These are phyloP conservation scores for Euphorbia peplus DNA, from an alignment of 345 rosid species.

Conservation along the genomic window DNA sequence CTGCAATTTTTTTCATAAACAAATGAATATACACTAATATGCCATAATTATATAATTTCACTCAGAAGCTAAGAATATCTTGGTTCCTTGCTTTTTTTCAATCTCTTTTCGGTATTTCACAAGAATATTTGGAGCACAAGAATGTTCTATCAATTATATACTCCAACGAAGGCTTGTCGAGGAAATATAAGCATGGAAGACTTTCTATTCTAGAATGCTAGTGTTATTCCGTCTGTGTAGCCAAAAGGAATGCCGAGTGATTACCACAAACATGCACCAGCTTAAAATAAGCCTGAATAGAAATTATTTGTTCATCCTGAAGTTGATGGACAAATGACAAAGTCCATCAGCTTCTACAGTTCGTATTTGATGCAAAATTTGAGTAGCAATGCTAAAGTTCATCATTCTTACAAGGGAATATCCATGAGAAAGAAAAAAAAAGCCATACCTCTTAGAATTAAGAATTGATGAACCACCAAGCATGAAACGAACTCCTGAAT, in stretches of 20 bases:
- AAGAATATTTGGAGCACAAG: not conserved
- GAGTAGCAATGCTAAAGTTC: not conserved
- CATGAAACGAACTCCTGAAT: constrained; percentile 76
- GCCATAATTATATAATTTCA: not conserved
- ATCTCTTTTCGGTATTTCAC: too few species aligned
- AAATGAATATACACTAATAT: not conserved
- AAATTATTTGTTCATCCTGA: not conserved
- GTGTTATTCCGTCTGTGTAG: not conserved
- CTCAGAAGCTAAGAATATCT: not conserved
- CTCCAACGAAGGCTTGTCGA: not conserved
- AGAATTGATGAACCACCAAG: constrained; percentile 80
- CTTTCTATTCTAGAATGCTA: not conserved
- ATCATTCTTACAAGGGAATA: not conserved
- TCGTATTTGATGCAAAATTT: not conserved
- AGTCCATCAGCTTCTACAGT: not conserved
- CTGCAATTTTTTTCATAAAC: constrained; percentile 35
- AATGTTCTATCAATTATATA: not conserved
- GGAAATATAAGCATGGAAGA: not conserved
- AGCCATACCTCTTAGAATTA: constrained; percentile 74
- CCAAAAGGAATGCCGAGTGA: not conserved
- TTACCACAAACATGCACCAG: not conserved
- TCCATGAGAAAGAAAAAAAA: not conserved
- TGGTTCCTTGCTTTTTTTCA: not conserved
- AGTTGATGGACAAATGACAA: not conserved
- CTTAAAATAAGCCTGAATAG: not conserved